A percentile compares a stretch with the other conserved stretches of the same genome.
phyloP scores from a whole-genome alignment of 2,329 filamentous ascomycete genomes.

The Aureobasidium namibiae region DNA sequence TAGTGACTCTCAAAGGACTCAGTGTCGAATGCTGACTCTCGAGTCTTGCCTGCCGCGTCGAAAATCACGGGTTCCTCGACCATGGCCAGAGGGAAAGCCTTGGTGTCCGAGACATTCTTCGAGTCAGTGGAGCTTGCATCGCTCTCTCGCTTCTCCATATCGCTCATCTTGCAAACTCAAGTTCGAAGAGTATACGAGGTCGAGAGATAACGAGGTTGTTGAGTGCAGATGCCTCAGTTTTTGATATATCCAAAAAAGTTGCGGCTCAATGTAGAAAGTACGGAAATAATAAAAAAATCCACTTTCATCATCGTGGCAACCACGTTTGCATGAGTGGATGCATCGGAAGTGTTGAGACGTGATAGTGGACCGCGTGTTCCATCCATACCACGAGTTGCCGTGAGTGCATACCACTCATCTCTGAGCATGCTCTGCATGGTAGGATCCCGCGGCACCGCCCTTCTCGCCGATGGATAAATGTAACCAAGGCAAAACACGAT shows the following conservation, averaged over 20 bases:
- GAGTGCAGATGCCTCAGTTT: not conserved
- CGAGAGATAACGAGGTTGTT: not conserved
- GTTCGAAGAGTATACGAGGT: too few species aligned
- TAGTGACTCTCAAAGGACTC: constrained; percentile 34
- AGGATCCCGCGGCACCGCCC: not conserved
- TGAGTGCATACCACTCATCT: not conserved
- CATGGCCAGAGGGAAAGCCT: constrained; percentile 15
- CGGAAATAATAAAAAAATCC: not conserved
- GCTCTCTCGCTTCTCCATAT: not conserved
- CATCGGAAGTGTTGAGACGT: not conserved
- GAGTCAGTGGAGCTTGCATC: constrained; percentile 1
- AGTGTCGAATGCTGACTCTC: constrained; percentile 26
- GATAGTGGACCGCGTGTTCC: constrained; percentile 3
- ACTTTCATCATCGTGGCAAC: not conserved
- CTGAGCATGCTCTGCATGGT: not conserved
- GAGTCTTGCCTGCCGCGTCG: constrained; percentile 18
- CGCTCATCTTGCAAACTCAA: not conserved
- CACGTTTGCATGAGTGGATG: not conserved
- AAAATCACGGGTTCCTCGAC: constrained; percentile 18
- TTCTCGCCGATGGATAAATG: not conserved
- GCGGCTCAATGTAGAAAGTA: not conserved
- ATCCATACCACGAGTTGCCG: not conserved
- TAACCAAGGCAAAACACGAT: too few species aligned
- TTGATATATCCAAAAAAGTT: not conserved
- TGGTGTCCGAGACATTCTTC: constrained; percentile 10